Evolutionary conservation across 768 basidiomycete species (phyloP).

Genomic region (Hydnum rufescens): DNA sequence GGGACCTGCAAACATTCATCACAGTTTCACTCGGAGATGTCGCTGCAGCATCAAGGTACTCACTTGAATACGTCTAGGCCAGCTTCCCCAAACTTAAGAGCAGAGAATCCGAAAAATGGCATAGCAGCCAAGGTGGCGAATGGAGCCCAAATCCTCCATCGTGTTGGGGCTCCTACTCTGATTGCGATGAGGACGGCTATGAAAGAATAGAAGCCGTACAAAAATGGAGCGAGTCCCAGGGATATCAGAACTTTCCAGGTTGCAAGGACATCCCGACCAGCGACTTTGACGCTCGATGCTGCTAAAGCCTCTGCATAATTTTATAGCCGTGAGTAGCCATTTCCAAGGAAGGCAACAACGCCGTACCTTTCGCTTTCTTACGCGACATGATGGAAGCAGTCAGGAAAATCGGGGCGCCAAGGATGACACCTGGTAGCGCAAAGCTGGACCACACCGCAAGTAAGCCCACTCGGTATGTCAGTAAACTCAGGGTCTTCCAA

Average conservation of each 20-base stretch:
- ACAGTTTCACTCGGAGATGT: constrained; percentile 4
- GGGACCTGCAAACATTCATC: constrained; percentile 35
- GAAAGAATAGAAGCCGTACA: constrained; percentile 69
- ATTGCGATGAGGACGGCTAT: constrained; percentile 55
- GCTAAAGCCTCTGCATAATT: constrained; percentile 66
- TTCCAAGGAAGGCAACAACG: not conserved
- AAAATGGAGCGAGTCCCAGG: constrained; percentile 67
- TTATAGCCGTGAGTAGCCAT: not conserved
- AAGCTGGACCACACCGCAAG: constrained; percentile 64
- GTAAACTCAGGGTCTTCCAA: constrained; percentile 71
- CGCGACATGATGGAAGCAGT: constrained; percentile 73
- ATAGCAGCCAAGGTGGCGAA: constrained; percentile 51
- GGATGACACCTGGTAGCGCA: constrained; percentile 73
- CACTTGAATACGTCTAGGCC: constrained; percentile 95
- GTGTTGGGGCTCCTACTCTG: constrained; percentile 39
- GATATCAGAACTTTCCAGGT: constrained; percentile 97
- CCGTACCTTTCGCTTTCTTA: constrained; percentile 68
- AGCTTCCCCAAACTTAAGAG: constrained; percentile 93
- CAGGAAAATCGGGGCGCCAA: constrained; percentile 88
- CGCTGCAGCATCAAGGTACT: too few species aligned
- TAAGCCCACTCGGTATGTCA: constrained; percentile 64
- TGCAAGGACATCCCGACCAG: constrained; percentile 88
- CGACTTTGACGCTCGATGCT: constrained; percentile 85
- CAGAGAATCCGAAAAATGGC: constrained; percentile 80
- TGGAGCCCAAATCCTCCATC: constrained; percentile 56